phyloP scores from a whole-genome alignment of 495 filamentous ascomycete species.

The Xylaria sp. region DNA sequence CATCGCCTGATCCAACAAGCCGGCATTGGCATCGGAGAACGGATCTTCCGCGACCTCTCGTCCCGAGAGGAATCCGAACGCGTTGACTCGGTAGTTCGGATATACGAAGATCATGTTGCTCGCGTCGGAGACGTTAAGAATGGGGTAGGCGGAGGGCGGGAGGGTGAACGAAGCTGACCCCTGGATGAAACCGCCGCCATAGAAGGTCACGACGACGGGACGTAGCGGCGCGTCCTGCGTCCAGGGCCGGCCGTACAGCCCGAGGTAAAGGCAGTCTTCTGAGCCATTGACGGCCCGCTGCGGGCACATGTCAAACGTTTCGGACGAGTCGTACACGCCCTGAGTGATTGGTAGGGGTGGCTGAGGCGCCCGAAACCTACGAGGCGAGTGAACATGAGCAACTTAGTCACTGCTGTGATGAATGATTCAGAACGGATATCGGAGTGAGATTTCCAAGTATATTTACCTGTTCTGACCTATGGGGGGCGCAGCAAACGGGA shows the following conservation, averaged over 20 bases:
- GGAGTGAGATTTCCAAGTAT: not conserved
- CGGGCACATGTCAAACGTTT: conserved; percentile 64
- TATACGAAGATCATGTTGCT: conserved; percentile 62
- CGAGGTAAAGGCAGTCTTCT: conserved; percentile 69
- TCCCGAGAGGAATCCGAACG: conserved; percentile 65
- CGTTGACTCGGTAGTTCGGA: conserved; percentile 63
- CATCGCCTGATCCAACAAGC: conserved; percentile 56
- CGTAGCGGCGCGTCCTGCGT: conserved; percentile 43
- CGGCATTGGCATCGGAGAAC: conserved; percentile 58
- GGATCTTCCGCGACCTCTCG: conserved; percentile 55
- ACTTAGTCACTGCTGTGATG: not conserved
- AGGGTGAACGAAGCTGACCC: conserved; percentile 60
- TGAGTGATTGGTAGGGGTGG: conserved; percentile 53
- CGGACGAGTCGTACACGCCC: conserved; percentile 63
- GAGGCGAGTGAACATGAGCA: not conserved
- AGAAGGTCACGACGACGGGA: conserved; percentile 66
- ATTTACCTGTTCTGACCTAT: conserved; percentile 54
- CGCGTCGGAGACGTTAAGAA: conserved; percentile 55
- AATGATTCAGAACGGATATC: not conserved
- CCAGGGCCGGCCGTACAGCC: conserved; percentile 63
- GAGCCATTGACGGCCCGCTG: conserved; percentile 65
- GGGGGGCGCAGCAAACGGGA: conserved; percentile 66
- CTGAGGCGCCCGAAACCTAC: conserved; percentile 60
- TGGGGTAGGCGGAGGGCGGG: conserved; percentile 62
- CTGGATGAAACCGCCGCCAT: conserved; percentile 69